Evolutionary conservation across 805 yeast genomes (phyloP), one percentile per base, ranked within the genome.

Genomic region (Kodamaea sagamina): DNA sequence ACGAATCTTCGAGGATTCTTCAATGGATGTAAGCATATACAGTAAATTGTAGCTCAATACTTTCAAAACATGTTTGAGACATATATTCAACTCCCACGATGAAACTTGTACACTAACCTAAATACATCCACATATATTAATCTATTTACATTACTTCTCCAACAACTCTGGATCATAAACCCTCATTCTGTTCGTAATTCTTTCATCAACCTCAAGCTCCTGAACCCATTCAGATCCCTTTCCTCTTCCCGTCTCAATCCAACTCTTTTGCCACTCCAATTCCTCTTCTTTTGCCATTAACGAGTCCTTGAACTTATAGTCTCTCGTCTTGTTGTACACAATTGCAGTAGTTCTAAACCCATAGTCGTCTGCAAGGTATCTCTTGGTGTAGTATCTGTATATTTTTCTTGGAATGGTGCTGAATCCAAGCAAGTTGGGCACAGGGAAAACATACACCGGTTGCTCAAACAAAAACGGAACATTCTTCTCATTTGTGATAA

Each of bases 171-270:
- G 46, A 25, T 67, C 72, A 50, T 54, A 81, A 6, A 79, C 80
- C 49, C 71, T 67, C 61, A 88, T 59, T 42, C 78, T 63, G 17
- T 64, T 59, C 8, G 75, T 62, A 12, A 92, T 79, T 47, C 96
- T 70, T 6, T 78, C 79, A 58, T 92, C 98, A 21, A 78, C 78
- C 6, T 59, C 69, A 36, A 90, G 67, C 19, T 84, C 90, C 56
- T 81, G 81, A 43, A 84, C 81, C 99, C 99, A 92, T 60, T 92
- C 97, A 50, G 95, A 84, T 31, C 78, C 68, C 50, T 80, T 84
- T 41, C 79, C 85, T 36, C 63, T 59, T n/a, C 96, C 96, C 46
- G 74, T 75, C 51, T 80, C 74, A 25, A 87, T 85, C 96, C 97
- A 92, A 45, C 76, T 75, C 42, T 69, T 63, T 10, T 97, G 96